phyloP scores from a whole-genome alignment of 768 basidiomycete species.

The Tulasnella sp. region DNA sequence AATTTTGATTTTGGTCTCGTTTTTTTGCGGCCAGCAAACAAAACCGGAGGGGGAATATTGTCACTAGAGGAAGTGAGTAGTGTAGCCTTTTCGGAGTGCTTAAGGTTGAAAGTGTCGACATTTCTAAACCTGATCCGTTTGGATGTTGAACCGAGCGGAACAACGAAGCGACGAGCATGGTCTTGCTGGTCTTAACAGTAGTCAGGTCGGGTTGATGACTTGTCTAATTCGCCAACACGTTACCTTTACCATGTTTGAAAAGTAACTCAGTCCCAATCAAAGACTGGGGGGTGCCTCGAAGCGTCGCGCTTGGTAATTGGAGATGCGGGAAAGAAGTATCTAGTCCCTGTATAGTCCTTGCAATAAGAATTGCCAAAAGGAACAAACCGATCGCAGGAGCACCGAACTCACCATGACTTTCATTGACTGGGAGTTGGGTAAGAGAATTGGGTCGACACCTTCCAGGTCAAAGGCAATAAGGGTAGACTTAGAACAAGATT shows the following conservation, averaged over 20 bases:
- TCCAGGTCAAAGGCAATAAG: conserved; percentile 71
- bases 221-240: neutral
- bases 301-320: conserved; percentile 60
- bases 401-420: conserved; percentile 52
- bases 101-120: conserved; percentile 35
- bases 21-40: conserved; percentile 7
- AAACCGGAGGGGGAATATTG: conserved; percentile 10
- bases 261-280: conserved; percentile 65
- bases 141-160: conserved; percentile 47
- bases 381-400: neutral
- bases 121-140: conserved; percentile 63
- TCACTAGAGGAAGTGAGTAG: no score
- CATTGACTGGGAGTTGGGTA: conserved; percentile 57
- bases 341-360: conserved; percentile 39
- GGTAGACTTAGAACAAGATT: conserved; percentile 14
- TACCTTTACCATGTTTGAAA: conserved; percentile 52
- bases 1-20: neutral
- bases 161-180: conserved; percentile 37
- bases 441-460: conserved; percentile 53
- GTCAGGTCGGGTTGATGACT: conserved; percentile 9
- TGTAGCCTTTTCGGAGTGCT: no score
- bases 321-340: conserved; percentile 67
- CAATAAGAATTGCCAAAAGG: neutral
- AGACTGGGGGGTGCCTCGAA: conserved; percentile 54
- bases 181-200: conserved; percentile 32